phyloP scores from a whole-genome alignment of 2,329 filamentous ascomycete genomes.

The Colletotrichum musae region DNA sequence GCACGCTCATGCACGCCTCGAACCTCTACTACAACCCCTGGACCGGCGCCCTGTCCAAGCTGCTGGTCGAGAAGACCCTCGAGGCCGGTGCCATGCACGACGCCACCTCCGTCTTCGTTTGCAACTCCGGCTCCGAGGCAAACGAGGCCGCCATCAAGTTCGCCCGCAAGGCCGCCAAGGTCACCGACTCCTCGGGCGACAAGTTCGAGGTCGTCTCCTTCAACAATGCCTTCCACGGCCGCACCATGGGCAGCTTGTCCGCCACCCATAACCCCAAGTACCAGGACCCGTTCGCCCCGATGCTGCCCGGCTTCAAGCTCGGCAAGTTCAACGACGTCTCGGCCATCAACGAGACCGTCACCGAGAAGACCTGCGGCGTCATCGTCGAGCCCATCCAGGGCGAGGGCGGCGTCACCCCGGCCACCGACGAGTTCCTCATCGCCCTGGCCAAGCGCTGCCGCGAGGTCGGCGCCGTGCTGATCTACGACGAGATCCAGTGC shows the following conservation, averaged over 20 bases:
- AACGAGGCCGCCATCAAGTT: conserved; percentile 99
- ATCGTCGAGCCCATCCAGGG: conserved; percentile 98
- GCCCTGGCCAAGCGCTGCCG: conserved; percentile 88
- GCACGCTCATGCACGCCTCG: conserved; percentile 89
- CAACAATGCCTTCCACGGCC: conserved; percentile 92
- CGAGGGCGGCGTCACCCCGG: conserved; percentile 92
- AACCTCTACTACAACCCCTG: conserved; percentile 98
- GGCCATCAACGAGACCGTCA: conserved; percentile 81
- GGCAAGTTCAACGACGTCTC: conserved; percentile 87
- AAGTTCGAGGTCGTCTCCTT: conserved; percentile 94
- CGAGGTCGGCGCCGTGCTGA: conserved; percentile 88
- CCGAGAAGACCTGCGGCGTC: conserved; percentile 89
- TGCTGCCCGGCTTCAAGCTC: conserved; percentile 93
- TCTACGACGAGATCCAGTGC: conserved; percentile 98
- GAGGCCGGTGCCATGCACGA: conserved; percentile 87
- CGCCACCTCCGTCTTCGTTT: conserved; percentile 87
- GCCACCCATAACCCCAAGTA: conserved; percentile 99
- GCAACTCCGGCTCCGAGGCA: conserved; percentile 96
- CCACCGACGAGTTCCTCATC: conserved; percentile 84
- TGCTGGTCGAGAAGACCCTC: conserved; percentile 85
- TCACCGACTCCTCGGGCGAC: conserved; percentile 76
- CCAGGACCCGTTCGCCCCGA: conserved; percentile 93
- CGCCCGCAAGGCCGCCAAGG: conserved; percentile 89
- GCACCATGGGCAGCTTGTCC: conserved; percentile 95
- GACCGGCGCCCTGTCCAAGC: conserved; percentile 89